These are phyloP conservation scores for Podaxis pistillaris DNA, from an alignment of 768 basidiomycete genomes.

Conservation along the genomic window DNA sequence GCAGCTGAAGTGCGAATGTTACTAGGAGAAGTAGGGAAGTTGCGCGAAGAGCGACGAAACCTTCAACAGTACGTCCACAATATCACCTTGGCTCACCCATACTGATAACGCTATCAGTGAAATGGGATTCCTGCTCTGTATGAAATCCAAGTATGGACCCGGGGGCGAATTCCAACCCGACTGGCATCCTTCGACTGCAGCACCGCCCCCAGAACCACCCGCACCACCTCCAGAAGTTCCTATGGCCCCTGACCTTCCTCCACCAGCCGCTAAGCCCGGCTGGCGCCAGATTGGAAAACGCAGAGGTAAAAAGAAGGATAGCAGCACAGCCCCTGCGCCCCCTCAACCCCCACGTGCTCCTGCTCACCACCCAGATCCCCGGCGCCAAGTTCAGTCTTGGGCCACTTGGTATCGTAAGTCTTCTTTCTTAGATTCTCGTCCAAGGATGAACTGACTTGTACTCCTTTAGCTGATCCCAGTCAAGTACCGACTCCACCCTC, in stretches of 20 bases:
- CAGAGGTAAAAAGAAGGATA: constrained; percentile 32
- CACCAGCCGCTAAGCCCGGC: constrained; percentile 4
- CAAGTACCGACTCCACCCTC: constrained; percentile 61
- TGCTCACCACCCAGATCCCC: constrained; percentile 32
- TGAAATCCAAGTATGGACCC: constrained; percentile 78
- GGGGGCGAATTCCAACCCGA: constrained; percentile 84
- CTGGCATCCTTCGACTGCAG: constrained; percentile 53
- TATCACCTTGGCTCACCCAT: not conserved
- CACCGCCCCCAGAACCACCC: constrained; percentile 39
- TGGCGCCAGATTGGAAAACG: constrained; percentile 13
- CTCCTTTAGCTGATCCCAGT: constrained; percentile 53
- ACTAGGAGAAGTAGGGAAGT: constrained; percentile 77
- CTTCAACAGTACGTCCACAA: constrained; percentile 66
- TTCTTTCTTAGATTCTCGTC: constrained; percentile 5
- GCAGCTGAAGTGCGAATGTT: constrained; percentile 83
- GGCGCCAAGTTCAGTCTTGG: constrained; percentile 53
- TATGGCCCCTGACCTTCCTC: constrained; percentile 22
- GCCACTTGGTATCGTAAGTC: constrained; percentile 61
- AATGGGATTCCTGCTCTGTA: constrained; percentile 66
- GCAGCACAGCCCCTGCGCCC: constrained; percentile 25
- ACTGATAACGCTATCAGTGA: constrained; percentile 44
- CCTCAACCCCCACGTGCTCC: constrained; percentile 39
- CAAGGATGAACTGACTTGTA: not conserved
- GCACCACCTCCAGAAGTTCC: constrained; percentile 36
- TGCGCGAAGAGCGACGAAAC: constrained; percentile 75